These are phyloP conservation scores for Porphyrellus cyaneotinctus DNA, from an alignment of 768 basidiomycete species.

Conservation along the genomic window DNA sequence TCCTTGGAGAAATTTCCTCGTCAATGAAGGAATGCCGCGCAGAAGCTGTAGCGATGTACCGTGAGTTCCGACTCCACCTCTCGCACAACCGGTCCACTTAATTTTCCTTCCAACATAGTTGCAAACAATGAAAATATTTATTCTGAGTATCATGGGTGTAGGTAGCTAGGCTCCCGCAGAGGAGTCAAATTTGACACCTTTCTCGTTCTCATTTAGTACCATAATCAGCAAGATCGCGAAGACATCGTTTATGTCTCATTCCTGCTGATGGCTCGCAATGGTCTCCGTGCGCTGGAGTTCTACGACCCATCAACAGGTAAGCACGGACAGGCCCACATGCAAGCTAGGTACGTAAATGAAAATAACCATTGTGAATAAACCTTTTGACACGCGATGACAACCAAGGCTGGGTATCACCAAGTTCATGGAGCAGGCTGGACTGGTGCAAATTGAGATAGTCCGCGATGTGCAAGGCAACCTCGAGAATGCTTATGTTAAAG, in stretches of 20 bases:
- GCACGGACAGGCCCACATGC: slow-evolving; percentile 90
- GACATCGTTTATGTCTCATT: slow-evolving; percentile 80
- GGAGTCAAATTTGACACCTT: not conserved
- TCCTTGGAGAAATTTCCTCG: slow-evolving; percentile 83
- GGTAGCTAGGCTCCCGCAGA: slow-evolving; percentile 18
- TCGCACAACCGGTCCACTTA: not conserved
- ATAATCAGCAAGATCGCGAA: slow-evolving; percentile 60
- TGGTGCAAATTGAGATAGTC: slow-evolving; percentile 68
- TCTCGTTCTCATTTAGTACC: slow-evolving; percentile 46
- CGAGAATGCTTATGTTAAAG: slow-evolving; percentile 66
- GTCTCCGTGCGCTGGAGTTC: slow-evolving; percentile 73
- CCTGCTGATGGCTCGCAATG: slow-evolving; percentile 83
- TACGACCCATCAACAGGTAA: slow-evolving; percentile 79
- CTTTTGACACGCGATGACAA: not conserved
- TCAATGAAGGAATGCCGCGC: slow-evolving; percentile 94
- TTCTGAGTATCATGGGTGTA: slow-evolving; percentile 78
- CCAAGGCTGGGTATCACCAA: slow-evolving; percentile 76
- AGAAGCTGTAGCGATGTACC: slow-evolving; percentile 78
- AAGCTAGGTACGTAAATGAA: slow-evolving; percentile 58
- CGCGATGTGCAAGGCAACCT: slow-evolving; percentile 54
- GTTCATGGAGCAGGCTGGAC: slow-evolving; percentile 65
- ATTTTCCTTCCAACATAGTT: slow-evolving; percentile 38
- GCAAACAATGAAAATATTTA: slow-evolving; percentile 73
- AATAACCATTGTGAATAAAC: not conserved
- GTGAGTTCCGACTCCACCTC: slow-evolving; percentile 39